These are phyloP conservation scores for Fraxinus sp. DNA, from an alignment of 305 asterid species.

Conservation along the genomic window DNA sequence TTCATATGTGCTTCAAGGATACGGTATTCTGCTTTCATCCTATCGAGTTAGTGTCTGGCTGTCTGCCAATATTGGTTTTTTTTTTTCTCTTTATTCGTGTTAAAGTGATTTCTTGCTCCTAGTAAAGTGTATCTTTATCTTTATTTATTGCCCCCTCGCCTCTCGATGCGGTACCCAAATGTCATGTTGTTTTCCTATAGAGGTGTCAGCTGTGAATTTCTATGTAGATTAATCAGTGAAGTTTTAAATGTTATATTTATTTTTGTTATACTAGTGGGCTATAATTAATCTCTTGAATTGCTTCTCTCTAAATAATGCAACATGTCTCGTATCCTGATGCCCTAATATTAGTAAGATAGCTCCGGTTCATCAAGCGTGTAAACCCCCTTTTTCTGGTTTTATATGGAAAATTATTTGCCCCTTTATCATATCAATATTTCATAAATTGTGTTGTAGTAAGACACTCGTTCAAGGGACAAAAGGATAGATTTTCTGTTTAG, in stretches of 20 bases:
- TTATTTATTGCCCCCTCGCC: neutral
- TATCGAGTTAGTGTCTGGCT: neutral
- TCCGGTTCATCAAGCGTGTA: slow-evolving; percentile 3
- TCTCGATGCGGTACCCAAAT: neutral
- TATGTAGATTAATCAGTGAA: neutral
- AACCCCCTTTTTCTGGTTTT: slow-evolving; percentile 12
- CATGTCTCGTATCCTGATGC: slow-evolving; percentile 3
- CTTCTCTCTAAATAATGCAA: neutral
- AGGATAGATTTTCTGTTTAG: neutral
- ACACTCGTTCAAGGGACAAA: neutral
- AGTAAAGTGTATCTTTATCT: neutral
- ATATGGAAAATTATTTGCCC: slow-evolving; percentile 1
- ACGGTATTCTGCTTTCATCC: slow-evolving; percentile 47
- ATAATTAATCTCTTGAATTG: neutral
- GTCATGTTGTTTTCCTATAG: slow-evolving; percentile 11
- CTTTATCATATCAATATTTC: neutral
- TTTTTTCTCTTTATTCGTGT: neutral
- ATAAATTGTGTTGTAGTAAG: neutral
- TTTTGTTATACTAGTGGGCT: neutral
- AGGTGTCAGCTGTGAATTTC: slow-evolving; percentile 14
- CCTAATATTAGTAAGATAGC: neutral
- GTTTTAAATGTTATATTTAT: neutral
- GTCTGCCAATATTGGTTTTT: neutral
- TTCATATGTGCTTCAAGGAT: slow-evolving; percentile 83
- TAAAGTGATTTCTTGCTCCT: neutral